A percentile compares a stretch with the other conserved stretches of the same genome.
These are phyloP conservation scores for Aspergillus sp. DNA, from an alignment of 2,329 filamentous ascomycete species.

Conservation along the genomic window DNA sequence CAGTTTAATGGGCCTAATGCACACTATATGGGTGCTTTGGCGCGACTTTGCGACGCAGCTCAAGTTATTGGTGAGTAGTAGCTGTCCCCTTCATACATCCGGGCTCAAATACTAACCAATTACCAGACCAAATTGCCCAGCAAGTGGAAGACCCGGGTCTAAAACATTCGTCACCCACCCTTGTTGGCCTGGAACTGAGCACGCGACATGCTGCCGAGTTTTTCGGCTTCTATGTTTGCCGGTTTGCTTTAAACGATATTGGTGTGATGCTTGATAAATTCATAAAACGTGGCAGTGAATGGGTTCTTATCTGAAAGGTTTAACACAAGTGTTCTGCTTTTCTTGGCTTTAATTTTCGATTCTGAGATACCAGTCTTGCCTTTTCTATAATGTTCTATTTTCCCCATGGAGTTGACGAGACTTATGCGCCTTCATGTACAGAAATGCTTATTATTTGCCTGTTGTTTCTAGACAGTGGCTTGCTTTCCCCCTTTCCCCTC, in stretches of 20 bases:
- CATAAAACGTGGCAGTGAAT: conserved; percentile 92
- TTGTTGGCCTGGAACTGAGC: conserved; percentile 89
- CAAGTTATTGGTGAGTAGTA: conserved; percentile 69
- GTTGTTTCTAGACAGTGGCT: not conserved
- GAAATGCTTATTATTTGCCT: conserved; percentile 1
- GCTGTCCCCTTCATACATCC: not conserved
- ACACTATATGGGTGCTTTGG: conserved; percentile 84
- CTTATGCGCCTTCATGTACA: conserved; percentile 2
- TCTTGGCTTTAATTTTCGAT: not conserved
- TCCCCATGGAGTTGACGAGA: not conserved
- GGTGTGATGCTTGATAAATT: conserved; percentile 87
- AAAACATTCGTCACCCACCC: conserved; percentile 82
- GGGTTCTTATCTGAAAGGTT: conserved; percentile 56
- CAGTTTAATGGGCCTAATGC: conserved; percentile 76
- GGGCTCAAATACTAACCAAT: not conserved
- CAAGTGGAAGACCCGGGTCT: conserved; percentile 94
- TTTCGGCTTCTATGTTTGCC: conserved; percentile 92
- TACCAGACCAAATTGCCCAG: conserved; percentile 83
- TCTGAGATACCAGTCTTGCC: not conserved
- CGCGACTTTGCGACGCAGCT: conserved; percentile 82
- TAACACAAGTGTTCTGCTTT: too few relatives aligned
- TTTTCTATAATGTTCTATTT: not conserved
- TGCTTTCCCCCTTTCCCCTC: not conserved
- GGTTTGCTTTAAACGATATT: conserved; percentile 85
- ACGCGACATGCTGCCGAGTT: conserved; percentile 93